Evolutionary conservation across 2,329 filamentous ascomycete species (phyloP).

Genomic region (Fusarium sulawesiense): DNA sequence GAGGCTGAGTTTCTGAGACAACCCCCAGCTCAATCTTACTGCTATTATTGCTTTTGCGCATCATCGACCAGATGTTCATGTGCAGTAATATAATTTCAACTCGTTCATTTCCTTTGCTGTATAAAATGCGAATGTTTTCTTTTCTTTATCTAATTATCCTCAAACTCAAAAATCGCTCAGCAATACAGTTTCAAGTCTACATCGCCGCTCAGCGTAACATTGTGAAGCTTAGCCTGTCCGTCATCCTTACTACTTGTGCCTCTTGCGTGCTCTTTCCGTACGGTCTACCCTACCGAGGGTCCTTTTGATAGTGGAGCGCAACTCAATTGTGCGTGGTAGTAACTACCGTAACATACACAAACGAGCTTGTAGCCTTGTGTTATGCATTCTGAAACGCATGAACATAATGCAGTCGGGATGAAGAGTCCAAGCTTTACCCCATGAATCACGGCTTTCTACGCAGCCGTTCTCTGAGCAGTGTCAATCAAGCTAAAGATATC

Average conservation of each 20-base stretch:
- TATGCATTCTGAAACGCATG: slow-evolving; percentile 12
- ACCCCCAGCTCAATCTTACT: slow-evolving; percentile 20
- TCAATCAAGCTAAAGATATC: neutral
- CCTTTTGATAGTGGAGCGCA: neutral
- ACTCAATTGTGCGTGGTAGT: neutral
- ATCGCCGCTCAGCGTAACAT: slow-evolving; percentile 37
- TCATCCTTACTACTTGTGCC: slow-evolving; percentile 17
- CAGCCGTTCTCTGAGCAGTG: neutral
- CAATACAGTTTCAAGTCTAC: slow-evolving; percentile 24
- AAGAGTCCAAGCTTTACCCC: neutral
- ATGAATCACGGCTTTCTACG: neutral
- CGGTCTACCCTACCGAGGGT: slow-evolving; percentile 13
- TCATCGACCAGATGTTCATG: neutral
- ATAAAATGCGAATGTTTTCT: neutral
- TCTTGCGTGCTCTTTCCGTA: slow-evolving; percentile 27
- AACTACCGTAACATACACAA: slow-evolving; percentile 3
- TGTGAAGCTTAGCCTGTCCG: slow-evolving; percentile 12
- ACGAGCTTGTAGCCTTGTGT: neutral
- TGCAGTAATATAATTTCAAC: neutral
- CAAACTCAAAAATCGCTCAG: slow-evolving; percentile 7
- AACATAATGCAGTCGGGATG: slow-evolving; percentile 11
- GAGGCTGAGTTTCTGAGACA: slow-evolving; percentile 21
- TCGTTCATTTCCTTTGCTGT: neutral
- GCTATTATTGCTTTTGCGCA: slow-evolving; percentile 3
- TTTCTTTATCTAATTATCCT: neutral